Percentiles rank a stretch among this genome's conserved stretches.
phyloP scores from a whole-genome alignment of 2,329 filamentous ascomycete genomes.

The Fusarium proliferatum region DNA sequence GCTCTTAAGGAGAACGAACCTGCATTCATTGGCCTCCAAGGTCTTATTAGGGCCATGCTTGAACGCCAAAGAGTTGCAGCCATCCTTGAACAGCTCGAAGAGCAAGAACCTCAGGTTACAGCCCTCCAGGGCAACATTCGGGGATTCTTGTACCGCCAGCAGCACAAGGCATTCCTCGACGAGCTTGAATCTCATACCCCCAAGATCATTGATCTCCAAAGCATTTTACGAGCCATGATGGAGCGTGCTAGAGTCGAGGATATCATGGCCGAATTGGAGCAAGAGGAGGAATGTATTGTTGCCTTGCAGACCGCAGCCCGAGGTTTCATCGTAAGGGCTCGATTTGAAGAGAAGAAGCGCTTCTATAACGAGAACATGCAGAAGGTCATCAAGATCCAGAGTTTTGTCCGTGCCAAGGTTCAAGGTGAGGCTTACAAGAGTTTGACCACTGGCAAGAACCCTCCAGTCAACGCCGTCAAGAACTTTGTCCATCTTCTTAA shows the following conservation, averaged over 20 bases:
- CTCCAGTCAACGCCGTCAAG: constrained; percentile 95
- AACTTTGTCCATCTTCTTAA: constrained; percentile 98
- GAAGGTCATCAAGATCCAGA: constrained; percentile 98
- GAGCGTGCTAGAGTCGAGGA: constrained; percentile 78
- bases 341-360: constrained; percentile 85
- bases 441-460: constrained; percentile 94
- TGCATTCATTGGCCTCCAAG: constrained; percentile 65
- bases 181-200: constrained; percentile 76
- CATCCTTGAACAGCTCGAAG: constrained; percentile 66
- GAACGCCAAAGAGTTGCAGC: constrained; percentile 61
- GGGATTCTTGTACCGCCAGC: constrained; percentile 72
- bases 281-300: constrained; percentile 80
- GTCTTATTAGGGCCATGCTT: constrained; percentile 70
- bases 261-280: constrained; percentile 80
- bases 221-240: constrained; percentile 81
- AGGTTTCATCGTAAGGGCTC: constrained; percentile 77
- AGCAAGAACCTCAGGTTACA: constrained; percentile 66
- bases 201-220: constrained; percentile 77
- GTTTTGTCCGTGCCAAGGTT: constrained; percentile 92
- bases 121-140: constrained; percentile 75
- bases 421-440: constrained; percentile 99
- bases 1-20: constrained; percentile 59
- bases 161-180: constrained; percentile 71
- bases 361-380: constrained; percentile 98
- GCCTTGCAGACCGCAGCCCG: constrained; percentile 80